Evolutionary conservation across 441 rosid species (phyloP).

Genomic region (Eugenia klotzschiana): DNA sequence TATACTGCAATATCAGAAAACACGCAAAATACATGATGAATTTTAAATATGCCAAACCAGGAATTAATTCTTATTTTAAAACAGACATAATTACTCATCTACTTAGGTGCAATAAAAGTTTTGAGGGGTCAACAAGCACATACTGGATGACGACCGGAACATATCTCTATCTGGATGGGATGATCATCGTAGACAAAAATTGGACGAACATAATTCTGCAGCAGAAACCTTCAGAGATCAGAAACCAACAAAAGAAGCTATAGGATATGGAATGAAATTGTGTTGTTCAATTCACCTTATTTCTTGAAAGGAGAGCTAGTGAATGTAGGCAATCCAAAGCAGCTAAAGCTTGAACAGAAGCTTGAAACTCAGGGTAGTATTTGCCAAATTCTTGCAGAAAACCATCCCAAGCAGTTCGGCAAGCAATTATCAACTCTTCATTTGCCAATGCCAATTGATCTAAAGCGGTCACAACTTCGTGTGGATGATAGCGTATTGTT

Average conservation of each 20-base stretch:
- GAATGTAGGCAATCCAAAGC: constrained; percentile 82
- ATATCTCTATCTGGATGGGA: constrained; percentile 58
- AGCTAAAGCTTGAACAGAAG: constrained; percentile 72
- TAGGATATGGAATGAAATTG: neutral
- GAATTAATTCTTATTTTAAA: neutral
- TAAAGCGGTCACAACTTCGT: constrained; percentile 58
- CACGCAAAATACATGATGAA: neutral
- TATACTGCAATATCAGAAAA: neutral
- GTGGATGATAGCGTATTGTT: constrained; percentile 76
- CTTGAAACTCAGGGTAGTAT: constrained; percentile 61
- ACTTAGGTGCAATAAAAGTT: neutral
- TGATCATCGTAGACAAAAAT: constrained; percentile 46
- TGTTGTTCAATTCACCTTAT: constrained; percentile 35
- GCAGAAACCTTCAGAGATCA: neutral
- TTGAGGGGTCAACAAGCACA: neutral
- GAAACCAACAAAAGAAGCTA: constrained; percentile 3
- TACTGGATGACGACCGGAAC: constrained; percentile 84
- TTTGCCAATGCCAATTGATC: constrained; percentile 64
- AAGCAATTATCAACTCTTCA: constrained; percentile 54
- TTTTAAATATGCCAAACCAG: neutral
- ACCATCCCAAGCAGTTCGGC: constrained; percentile 71
- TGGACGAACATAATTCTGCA: constrained; percentile 74
- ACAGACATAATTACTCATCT: neutral
- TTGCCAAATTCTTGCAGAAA: constrained; percentile 49
- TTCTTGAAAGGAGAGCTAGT: constrained; percentile 68